These are phyloP conservation scores for Blastomyces gilchristii DNA, from an alignment of 2,329 filamentous ascomycete species.

Conservation along the genomic window DNA sequence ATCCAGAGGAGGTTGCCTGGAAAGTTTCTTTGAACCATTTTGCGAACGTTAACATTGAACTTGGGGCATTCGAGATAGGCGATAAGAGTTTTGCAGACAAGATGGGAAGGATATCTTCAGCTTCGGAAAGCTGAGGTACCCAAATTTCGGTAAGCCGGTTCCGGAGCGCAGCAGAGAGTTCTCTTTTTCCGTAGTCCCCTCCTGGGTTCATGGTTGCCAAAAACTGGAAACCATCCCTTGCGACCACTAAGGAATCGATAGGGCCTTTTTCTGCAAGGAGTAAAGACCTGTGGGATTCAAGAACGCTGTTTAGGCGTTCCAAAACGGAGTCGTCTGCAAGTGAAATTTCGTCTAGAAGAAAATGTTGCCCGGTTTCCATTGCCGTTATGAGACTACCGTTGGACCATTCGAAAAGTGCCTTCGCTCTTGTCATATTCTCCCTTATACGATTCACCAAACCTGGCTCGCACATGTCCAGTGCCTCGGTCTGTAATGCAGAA, in stretches of 20 bases:
- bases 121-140: conserved; percentile 79
- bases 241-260: conserved; percentile 68
- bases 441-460: conserved; percentile 37
- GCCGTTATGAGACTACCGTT: conserved; percentile 89
- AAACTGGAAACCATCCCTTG: conserved; percentile 76
- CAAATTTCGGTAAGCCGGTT: conserved; percentile 99
- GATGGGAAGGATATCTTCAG: conserved; percentile 80
- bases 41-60: conserved; percentile 71
- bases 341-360: conserved; percentile 94
- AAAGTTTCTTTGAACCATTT: conserved; percentile 82
- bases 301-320: conserved; percentile 89
- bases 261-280: conserved; percentile 90
- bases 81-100: conserved; percentile 61
- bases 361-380: conserved; percentile 82
- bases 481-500: conserved; percentile 40
- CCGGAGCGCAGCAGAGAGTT: conserved; percentile 84
- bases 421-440: conserved; percentile 51
- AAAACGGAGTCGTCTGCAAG: conserved; percentile 95
- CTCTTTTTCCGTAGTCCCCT: conserved; percentile 95
- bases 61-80: conserved; percentile 48
- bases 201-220: conserved; percentile 99
- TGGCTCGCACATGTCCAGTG: conserved; percentile 39
- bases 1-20: conserved; percentile 61
- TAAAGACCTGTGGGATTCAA: conserved; percentile 78
- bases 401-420: conserved; percentile 89